phyloP scores from a whole-genome alignment of 768 basidiomycete species.

The Pilatotrama ljubarskyi region DNA sequence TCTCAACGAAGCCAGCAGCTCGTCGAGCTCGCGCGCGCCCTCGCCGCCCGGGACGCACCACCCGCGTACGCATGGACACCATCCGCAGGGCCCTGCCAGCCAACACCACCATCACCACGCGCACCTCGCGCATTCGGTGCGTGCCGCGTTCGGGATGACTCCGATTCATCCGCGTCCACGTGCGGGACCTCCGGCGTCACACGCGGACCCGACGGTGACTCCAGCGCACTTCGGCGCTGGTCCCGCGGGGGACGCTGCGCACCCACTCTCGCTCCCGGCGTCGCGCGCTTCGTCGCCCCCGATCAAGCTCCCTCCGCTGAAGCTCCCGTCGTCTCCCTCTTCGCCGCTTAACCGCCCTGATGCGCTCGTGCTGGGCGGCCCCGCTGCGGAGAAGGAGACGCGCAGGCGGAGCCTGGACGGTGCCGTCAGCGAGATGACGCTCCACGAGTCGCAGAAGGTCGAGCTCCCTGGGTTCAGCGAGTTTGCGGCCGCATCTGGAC shows the following conservation, averaged over 20 bases:
- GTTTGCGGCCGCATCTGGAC: conserved; percentile 54
- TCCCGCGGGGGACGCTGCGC: conserved; percentile 9
- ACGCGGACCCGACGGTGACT: conserved; percentile 26
- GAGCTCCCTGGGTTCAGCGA: conserved; percentile 64
- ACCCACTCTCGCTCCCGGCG: conserved; percentile 41
- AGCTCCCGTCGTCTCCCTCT: conserved; percentile 39
- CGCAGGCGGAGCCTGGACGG: conserved; percentile 19
- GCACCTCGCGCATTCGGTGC: conserved; percentile 81
- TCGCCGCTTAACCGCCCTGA: conserved; percentile 19
- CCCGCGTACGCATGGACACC: conserved; percentile 11
- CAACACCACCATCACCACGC: conserved; percentile 42
- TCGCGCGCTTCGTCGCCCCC: conserved; percentile 71
- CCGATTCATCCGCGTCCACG: conserved; percentile 57
- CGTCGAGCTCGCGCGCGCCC: conserved; percentile 59
- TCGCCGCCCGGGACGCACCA: conserved; percentile 48
- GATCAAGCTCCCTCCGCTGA: conserved; percentile 70
- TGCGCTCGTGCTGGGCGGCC: background rate
- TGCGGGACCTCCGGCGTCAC: conserved; percentile 31
- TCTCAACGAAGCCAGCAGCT: conserved; percentile 38
- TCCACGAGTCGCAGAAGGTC: conserved; percentile 36
- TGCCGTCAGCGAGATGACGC: conserved; percentile 14
- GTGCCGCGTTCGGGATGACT: conserved; percentile 90
- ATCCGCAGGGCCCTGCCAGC: conserved; percentile 16
- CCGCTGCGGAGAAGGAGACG: conserved; percentile 19
- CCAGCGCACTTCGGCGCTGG: conserved; percentile 27